Evolutionary conservation across 805 yeast genomes (phyloP), one percentile per base, ranked within the genome.

Genomic region (Helenozyma rhizophorensis): DNA sequence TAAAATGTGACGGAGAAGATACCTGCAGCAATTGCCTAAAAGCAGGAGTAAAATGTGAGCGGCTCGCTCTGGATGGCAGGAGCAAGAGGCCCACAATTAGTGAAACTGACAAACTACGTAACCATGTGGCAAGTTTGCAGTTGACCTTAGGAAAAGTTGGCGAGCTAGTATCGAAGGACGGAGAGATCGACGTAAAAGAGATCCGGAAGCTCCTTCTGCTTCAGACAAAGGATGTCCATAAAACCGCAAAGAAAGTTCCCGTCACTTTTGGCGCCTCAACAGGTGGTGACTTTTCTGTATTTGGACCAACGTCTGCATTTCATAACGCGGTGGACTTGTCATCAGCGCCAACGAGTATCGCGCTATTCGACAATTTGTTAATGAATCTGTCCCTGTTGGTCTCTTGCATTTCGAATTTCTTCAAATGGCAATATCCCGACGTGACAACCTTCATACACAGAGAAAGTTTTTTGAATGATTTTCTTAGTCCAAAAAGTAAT

Each of bases 301-400:
- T 39, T 27, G 50, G 50, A 10, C 50, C 48, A 22, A 45, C 50
- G 0, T 42, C 45, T 3, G 47, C 50, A 9, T 43, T 44, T 19
- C 40, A 37, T 27, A 39, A 42, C 26, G 40, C 39, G 28, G 42
- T 44, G 7, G 40, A 38, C n/a, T 23, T 27, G 28, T 24, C 42
- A 1, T 21, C 35, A 6, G 30, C 33, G 4, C 30, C 40, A 4
- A 26, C 28, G 7, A 30, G 39, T 10, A 28, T 33, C 2, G 39
- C 36, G 18, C 22, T 30, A 6, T 34, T 29, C 21, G 32, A 33
- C 18, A 28, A 30, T 9, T 30, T 29, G 2, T 39, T 38, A 25
- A 23, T 37, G 27, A 40, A 33, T 19, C 34, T 31, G 23, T 23
- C 42, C 1, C 42, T 30, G 27, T 36, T 46, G 17, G 32, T 37